Evolutionary conservation across 2,329 filamentous ascomycete species (phyloP).

Genomic region (Colletotrichum orbiculare): DNA sequence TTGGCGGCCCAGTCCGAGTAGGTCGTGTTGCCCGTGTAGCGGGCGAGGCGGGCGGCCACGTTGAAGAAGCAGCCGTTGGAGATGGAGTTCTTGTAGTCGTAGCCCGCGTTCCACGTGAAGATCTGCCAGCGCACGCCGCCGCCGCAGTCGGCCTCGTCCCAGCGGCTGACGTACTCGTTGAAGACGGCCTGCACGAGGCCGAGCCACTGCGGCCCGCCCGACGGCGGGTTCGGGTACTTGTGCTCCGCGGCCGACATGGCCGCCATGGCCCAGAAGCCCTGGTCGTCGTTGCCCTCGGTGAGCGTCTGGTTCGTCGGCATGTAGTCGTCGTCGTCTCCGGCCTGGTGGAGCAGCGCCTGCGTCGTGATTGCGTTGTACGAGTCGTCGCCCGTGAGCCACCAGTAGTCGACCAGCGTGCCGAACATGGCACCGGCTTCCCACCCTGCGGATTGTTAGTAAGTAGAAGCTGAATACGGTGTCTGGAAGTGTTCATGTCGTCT

Average conservation of each 20-base stretch:
- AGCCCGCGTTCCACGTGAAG: slow-evolving; percentile 79
- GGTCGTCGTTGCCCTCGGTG: slow-evolving; percentile 77
- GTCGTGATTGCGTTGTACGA: slow-evolving; percentile 70
- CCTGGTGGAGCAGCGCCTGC: slow-evolving; percentile 71
- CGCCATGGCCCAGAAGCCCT: slow-evolving; percentile 86
- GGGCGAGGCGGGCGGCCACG: slow-evolving; percentile 75
- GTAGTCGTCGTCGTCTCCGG: slow-evolving; percentile 66
- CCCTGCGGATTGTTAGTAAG: slow-evolving; percentile 51
- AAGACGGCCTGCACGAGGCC: slow-evolving; percentile 82
- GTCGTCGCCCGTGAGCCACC: slow-evolving; percentile 75
- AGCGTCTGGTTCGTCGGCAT: slow-evolving; percentile 75
- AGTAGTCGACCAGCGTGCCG: slow-evolving; percentile 77
- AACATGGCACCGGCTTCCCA: slow-evolving; percentile 82
- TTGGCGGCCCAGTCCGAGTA: slow-evolving; percentile 81
- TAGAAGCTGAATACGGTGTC: slow-evolving; percentile 20
- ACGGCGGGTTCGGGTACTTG: slow-evolving; percentile 75
- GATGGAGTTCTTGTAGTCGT: slow-evolving; percentile 75
- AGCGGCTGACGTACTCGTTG: slow-evolving; percentile 79
- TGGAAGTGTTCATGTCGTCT: slow-evolving; percentile 44
- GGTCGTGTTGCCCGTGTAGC: slow-evolving; percentile 82
- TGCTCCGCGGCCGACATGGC: slow-evolving; percentile 83
- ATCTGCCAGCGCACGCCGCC: slow-evolving; percentile 91
- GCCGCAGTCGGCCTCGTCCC: slow-evolving; percentile 73
- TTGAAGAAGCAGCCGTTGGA: slow-evolving; percentile 79
- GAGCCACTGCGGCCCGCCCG: slow-evolving; percentile 76